A percentile compares a stretch with the other conserved stretches of the same genome.
These are phyloP conservation scores for Paraconiothyrium sp. DNA, from an alignment of 2,329 filamentous ascomycete species.

Conservation along the genomic window DNA sequence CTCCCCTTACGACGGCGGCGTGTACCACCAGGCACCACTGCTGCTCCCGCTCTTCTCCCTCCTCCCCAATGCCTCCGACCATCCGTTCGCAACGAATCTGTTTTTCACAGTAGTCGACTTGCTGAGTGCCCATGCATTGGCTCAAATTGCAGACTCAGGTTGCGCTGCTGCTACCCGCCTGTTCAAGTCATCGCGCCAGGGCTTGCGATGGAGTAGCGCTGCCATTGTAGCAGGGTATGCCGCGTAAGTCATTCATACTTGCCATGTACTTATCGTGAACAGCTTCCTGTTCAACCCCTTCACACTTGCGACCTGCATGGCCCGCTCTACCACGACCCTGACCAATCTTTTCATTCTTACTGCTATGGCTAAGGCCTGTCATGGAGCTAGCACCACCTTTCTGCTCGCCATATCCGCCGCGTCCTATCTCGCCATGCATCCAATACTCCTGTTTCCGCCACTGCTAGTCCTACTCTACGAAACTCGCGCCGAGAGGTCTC, in stretches of 20 bases:
- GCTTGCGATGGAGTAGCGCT: conserved; percentile 76
- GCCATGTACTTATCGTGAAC: conserved; percentile 26
- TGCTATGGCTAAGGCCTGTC: conserved; percentile 81
- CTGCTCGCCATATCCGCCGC: conserved; percentile 88
- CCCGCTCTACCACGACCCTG: conserved; percentile 87
- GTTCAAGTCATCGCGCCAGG: conserved; percentile 80
- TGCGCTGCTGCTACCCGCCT: conserved; percentile 77
- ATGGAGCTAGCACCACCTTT: conserved; percentile 74
- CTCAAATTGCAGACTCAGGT: conserved; percentile 81
- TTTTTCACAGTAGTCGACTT: conserved; percentile 86
- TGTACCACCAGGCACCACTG: conserved; percentile 79
- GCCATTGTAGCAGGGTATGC: conserved; percentile 80
- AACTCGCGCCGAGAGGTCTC: conserved; percentile 38
- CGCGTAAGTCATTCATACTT: neutral
- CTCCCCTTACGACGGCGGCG: conserved; percentile 95
- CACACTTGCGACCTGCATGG: conserved; percentile 89
- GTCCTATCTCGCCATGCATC: conserved; percentile 92
- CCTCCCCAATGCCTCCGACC: conserved; percentile 73
- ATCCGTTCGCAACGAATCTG: conserved; percentile 78
- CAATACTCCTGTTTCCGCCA: conserved; percentile 84
- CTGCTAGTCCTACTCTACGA: conserved; percentile 79
- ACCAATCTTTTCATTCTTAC: conserved; percentile 88
- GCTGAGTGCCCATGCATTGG: conserved; percentile 80
- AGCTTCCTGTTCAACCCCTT: conserved; percentile 96
- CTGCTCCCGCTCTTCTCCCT: conserved; percentile 91